Evolutionary conservation across 2,329 filamentous ascomycete genomes (phyloP).

Genomic region (Claviceps arundinis): DNA sequence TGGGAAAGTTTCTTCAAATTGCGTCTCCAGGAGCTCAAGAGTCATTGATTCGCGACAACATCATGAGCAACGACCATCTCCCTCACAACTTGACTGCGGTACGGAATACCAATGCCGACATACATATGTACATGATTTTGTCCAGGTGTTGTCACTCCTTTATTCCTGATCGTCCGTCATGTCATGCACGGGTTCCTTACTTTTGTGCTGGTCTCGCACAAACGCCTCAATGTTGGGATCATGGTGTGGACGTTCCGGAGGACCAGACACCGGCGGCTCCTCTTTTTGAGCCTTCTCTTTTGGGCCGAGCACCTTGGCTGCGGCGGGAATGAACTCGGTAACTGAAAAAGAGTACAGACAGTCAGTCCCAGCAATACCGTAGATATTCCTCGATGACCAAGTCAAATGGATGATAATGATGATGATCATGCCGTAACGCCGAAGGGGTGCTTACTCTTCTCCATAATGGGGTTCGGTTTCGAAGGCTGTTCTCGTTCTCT

Average conservation of each 20-base stretch:
- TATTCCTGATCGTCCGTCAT: slow-evolving; percentile 6
- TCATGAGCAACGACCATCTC: too few species aligned
- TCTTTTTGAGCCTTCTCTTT: slow-evolving; percentile 14
- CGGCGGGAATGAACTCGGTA: slow-evolving; percentile 29
- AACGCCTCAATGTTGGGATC: slow-evolving; percentile 39
- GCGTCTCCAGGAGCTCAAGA: too few species aligned
- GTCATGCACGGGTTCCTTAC: slow-evolving; percentile 20
- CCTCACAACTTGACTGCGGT: too few species aligned
- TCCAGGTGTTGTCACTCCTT: slow-evolving; percentile 1
- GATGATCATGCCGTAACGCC: too few species aligned
- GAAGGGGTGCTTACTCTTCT: slow-evolving; percentile 24
- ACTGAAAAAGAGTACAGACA: slow-evolving; percentile 16
- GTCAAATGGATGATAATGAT: too few species aligned
- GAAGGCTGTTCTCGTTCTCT: slow-evolving; percentile 13
- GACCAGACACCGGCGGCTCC: slow-evolving; percentile 16
- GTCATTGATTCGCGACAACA: too few species aligned
- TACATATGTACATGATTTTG: too few species aligned
- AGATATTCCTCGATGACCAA: not conserved
- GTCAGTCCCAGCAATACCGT: not conserved
- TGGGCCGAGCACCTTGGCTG: slow-evolving; percentile 26
- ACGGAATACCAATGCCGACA: too few species aligned
- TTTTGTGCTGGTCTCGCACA: slow-evolving; percentile 37
- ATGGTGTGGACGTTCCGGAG: slow-evolving; percentile 30
- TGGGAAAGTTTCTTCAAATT: too few species aligned
- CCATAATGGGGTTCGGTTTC: slow-evolving; percentile 23